Evolutionary conservation across 2,329 filamentous ascomycete genomes (phyloP), one percentile per base, ranked within the genome.

Genomic region (Fusarium goolgardi): DNA sequence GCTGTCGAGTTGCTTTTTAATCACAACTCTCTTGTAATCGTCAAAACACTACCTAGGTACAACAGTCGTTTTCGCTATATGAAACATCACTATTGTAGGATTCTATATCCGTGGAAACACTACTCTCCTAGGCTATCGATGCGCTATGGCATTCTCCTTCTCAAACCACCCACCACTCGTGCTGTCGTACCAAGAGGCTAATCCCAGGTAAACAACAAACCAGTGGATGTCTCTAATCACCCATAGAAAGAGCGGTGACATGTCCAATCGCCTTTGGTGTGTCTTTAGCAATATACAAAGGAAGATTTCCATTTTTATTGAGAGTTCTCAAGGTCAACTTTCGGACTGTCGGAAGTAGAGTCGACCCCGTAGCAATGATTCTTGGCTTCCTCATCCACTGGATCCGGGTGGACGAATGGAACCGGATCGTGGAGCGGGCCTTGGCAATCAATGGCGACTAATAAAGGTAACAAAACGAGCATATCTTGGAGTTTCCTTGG

Each of bases 391-490:
- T 65, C 49, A 27, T 58, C 63, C 51, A 69, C 40, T 49, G 49
- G 45, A n/a, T 53, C 58, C 41, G 58, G 56, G 45, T 55, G 32
- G 31, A 41, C 35, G 43, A 49, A 71, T 53, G 67, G 67, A 55
- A 51, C 47, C 55, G 57, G 55, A 70, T 63, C 58, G 51, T 53
- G 55, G 59, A 49, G 59, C 41, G 35, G 54, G 46, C 29, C 67
- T 73, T 73, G 71, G 71, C 65, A 46, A 21, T 32, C 46, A 64
- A 73, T 73, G 69, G 60, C 71, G 71, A 67, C 57, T 63, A 52
- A 55, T 63, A 52, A 55, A 71, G 61, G 47, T 46, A 50, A 60
- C 56, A 54, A 55, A 59, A 73, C 73, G 70, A 67, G 69, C 23
- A 64, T 55, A 37, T 46, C n/a, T 45, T 23, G n/a, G 54, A 20